A percentile compares a stretch with the other conserved stretches of the same genome.
These are phyloP conservation scores for Sugiyamaella japonica DNA, from an alignment of 1,139 yeast genomes.

Conservation along the genomic window DNA sequence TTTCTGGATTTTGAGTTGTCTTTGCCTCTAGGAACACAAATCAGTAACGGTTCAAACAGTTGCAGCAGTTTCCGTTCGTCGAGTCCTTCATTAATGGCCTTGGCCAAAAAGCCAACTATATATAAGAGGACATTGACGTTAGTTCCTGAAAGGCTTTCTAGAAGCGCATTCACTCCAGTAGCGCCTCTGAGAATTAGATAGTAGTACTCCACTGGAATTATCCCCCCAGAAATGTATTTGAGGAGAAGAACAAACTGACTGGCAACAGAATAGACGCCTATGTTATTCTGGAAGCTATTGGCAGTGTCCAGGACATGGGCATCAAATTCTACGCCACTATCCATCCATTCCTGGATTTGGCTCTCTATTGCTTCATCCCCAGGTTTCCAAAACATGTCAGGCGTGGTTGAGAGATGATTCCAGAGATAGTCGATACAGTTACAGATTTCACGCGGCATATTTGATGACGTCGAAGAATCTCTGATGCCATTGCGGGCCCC, in stretches of 20 bases:
- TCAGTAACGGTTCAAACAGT: conserved; percentile 38
- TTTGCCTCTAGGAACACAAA: conserved; percentile 34
- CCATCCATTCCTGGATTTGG: conserved; percentile 42
- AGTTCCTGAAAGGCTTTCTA: conserved; percentile 44
- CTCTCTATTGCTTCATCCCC: conserved; percentile 36
- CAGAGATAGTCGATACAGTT: conserved; percentile 42
- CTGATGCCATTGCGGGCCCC: conserved; percentile 35
- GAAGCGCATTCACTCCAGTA: conserved; percentile 34
- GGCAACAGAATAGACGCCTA: conserved; percentile 39
- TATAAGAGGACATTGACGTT: conserved; percentile 46
- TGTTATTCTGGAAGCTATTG: conserved; percentile 27
- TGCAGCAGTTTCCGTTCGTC: conserved; percentile 24
- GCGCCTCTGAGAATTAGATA: conserved; percentile 29
- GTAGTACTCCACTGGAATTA: conserved; percentile 42
- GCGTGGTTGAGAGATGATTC: conserved; percentile 24
- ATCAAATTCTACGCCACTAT: conserved; percentile 39
- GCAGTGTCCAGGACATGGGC: conserved; percentile 36
- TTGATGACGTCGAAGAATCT: conserved; percentile 24
- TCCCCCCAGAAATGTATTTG: conserved; percentile 44
- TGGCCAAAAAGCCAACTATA: conserved; percentile 41
- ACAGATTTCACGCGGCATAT: conserved; percentile 40
- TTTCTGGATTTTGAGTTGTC: conserved; percentile 11
- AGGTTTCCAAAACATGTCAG: conserved; percentile 25
- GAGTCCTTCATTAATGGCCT: conserved; percentile 37
- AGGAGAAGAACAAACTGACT: conserved; percentile 40